Percentiles rank a stretch among this genome's conserved stretches.
Evolutionary conservation across 805 yeast species (phyloP).

Genomic region (Komagataella populi): DNA sequence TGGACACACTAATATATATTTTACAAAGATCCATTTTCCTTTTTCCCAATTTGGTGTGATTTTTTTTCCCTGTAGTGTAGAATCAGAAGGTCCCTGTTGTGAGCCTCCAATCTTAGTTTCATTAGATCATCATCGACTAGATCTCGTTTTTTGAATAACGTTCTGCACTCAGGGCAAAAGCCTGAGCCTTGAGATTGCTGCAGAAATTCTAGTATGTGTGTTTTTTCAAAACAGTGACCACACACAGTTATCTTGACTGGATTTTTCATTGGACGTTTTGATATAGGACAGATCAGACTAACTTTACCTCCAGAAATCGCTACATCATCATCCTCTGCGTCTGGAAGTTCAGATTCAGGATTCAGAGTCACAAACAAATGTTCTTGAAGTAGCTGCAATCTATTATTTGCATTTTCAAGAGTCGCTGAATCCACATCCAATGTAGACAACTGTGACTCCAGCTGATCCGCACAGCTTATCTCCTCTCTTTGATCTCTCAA

Average conservation of each 20-base stretch:
- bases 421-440: background rate
- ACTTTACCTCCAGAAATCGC: constrained; percentile 59
- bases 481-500: background rate
- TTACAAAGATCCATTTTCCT: background rate
- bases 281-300: constrained; percentile 57
- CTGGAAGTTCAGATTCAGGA: constrained; percentile 53
- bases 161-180: constrained; percentile 49
- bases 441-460: background rate
- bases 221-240: constrained; percentile 47
- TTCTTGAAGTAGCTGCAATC: constrained; percentile 17
- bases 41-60: background rate
- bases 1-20: background rate
- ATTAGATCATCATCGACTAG: constrained; percentile 36
- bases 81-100: constrained; percentile 8
- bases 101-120: constrained; percentile 37
- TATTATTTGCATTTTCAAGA: background rate
- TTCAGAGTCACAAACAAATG: constrained; percentile 34
- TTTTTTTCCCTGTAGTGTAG: background rate
- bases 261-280: constrained; percentile 31
- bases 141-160: constrained; percentile 19
- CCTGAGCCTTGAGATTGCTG: constrained; percentile 6
- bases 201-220: constrained; percentile 24
- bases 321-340: constrained; percentile 40
- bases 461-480: background rate
- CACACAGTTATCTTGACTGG: constrained; percentile 49